Base-by-base conservation (phyloP, 257 asterid species). In the Salvia miltiorrhiza region DNA sequence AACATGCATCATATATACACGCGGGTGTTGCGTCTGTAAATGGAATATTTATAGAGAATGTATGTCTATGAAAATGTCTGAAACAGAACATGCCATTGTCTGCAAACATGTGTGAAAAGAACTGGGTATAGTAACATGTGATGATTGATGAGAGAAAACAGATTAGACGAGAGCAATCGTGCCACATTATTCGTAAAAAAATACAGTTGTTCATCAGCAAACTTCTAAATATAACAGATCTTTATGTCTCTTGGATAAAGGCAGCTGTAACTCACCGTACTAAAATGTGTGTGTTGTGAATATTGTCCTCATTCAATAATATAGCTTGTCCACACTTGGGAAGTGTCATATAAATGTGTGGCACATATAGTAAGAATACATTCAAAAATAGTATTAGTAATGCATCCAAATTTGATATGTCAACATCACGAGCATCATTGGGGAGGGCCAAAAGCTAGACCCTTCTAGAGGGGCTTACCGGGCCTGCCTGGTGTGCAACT, bases 391-490 rank as follows among this genome's bases (percentile, higher is more conserved):
- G 26, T 4, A 5, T 3, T 53, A 35, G 39, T 35, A 17, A 44
- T 32, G 41, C 30, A 48, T 17, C 71, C 71, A 11, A 9, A 32
- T 30, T 47, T 19, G 19, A 65, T 6, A 48, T 5, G 11, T 52
- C 59, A 8, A 16, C 33, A 30, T 47, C 59, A 48, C 9, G 21
- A 47, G 28, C 39, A 44, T 4, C 39, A n/a, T n/a, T n/a, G 24
- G 9, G 7, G 2, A 5, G n/a, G 4, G 7, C 21, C 47, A 20
- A 9, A 33, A 19, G 5, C 39, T 32, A n/a, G n/a, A n/a, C n/a
- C n/a, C n/a, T n/a, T n/a, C n/a, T n/a, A 67, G 35, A 45, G 21
- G 63, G 63, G 44, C 56, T 43, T 55, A 55, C 48, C 74, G 37
- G 63, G 62, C 32, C 59, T 17, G 26, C 70, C 20, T 14, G 8